These are phyloP conservation scores for Hevea brasiliensis DNA, from an alignment of 345 rosid species.

Conservation along the genomic window DNA sequence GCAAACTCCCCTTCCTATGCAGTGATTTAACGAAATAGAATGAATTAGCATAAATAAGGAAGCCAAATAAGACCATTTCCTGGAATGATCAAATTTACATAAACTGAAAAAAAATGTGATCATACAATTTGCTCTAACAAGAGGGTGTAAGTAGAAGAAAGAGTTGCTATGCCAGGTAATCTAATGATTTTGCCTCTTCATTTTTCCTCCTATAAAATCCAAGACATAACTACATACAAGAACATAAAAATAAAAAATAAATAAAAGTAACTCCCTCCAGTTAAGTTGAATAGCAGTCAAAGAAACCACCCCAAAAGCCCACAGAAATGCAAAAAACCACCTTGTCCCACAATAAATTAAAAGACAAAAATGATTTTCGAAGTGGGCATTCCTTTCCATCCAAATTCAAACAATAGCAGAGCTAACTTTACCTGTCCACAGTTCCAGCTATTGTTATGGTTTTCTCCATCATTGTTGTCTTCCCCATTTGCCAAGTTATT, in stretches of 20 bases:
- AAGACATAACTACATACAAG: background rate
- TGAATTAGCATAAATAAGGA: background rate
- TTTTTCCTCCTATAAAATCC: background rate
- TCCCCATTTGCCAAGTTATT: conserved; percentile 94
- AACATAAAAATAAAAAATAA: background rate
- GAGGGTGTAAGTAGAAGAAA: background rate
- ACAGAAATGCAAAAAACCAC: background rate
- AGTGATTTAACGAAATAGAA: conserved; percentile 17
- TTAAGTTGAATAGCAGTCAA: background rate
- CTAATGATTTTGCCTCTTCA: background rate
- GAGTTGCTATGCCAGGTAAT: background rate
- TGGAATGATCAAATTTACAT: background rate
- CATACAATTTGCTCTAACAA: background rate
- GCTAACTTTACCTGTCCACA: conserved; percentile 72
- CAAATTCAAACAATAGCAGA: conserved; percentile 7
- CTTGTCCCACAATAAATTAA: background rate
- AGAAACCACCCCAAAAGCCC: background rate
- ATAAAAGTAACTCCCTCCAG: background rate
- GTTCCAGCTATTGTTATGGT: conserved; percentile 92
- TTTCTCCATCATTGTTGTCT: conserved; percentile 93
- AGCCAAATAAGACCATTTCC: conserved; percentile 2
- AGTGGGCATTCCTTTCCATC: background rate
- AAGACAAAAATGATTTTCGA: background rate
- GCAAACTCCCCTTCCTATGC: conserved; percentile 85
- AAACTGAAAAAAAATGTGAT: background rate